Percentiles rank a stretch among this genome's conserved stretches.
Conservation (phyloP, 441 rosid species). For the Kokia cookei region DNA sequence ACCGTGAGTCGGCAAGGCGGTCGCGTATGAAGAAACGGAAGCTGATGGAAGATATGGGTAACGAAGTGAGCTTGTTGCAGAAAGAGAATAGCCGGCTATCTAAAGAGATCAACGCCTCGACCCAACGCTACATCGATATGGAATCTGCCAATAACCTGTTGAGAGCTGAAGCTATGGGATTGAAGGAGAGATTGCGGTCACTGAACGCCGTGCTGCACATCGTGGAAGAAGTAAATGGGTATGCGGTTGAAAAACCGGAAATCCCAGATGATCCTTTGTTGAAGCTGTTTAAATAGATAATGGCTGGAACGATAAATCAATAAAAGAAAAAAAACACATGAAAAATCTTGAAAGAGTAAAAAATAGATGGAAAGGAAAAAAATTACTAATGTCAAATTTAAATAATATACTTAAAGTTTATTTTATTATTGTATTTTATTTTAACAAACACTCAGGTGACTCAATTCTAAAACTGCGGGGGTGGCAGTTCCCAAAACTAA, state of each 20-base stretch:
- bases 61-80: background rate
- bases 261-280: background rate
- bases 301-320: no score
- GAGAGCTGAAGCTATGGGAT: background rate
- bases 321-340: no score
- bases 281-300: background rate
- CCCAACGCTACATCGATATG: background rate
- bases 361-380: no score
- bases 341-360: no score
- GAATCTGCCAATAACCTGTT: background rate
- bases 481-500: no score
- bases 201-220: background rate
- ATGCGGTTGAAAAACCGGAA: background rate
- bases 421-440: no score
- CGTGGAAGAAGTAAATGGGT: background rate
- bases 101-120: background rate
- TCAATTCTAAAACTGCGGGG: no score
- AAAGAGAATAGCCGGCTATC: background rate
- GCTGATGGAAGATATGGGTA: background rate
- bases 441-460: no score
- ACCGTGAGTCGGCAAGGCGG: background rate
- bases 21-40: background rate
- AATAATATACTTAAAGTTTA: no score
- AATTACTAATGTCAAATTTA: no score
- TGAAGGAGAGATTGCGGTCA: background rate